Percentiles rank a stretch among this genome's conserved stretches.
phyloP scores from a whole-genome alignment of 1,284 basidiomycete species.

The Ustilago curta region DNA sequence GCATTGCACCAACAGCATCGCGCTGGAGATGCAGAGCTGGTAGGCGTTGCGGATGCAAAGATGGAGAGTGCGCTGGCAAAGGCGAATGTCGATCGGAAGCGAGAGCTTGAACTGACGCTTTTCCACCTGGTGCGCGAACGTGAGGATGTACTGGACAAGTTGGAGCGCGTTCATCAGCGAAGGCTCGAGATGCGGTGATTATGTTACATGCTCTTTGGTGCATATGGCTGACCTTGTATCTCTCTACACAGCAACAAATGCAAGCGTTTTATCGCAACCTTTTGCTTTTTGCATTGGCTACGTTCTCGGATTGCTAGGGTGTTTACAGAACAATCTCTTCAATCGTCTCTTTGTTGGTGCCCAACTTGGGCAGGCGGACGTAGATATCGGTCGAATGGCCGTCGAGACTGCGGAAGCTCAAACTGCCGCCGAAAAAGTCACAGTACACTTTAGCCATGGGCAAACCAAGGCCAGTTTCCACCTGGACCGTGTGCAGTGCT shows the following conservation, averaged over 20 bases:
- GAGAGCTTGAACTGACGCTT: conserved; percentile 35
- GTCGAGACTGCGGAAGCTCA: conserved; percentile 83
- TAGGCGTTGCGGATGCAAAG: conserved; percentile 1
- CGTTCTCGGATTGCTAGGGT: neutral
- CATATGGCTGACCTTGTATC: neutral
- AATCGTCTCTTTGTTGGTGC: conserved; percentile 80
- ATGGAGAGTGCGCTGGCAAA: conserved; percentile 5
- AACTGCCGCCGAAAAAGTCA: conserved; percentile 75
- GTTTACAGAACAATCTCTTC: conserved; percentile 49
- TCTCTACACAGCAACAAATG: neutral
- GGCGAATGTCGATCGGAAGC: conserved; percentile 14
- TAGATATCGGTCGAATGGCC: conserved; percentile 70
- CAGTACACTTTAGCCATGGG: conserved; percentile 65
- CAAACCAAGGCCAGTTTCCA: conserved; percentile 61
- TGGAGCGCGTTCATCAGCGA: conserved; percentile 40
- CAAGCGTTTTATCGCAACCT: too few species aligned
- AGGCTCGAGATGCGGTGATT: conserved; percentile 4
- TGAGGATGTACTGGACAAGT: conserved; percentile 47
- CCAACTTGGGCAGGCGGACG: conserved; percentile 81
- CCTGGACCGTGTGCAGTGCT: conserved; percentile 43
- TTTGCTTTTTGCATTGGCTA: neutral
- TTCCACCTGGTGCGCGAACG: conserved; percentile 52
- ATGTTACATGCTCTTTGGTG: neutral
- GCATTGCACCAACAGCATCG: conserved; percentile 14
- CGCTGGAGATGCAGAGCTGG: neutral